phyloP scores from a whole-genome alignment of 1,284 basidiomycete species.

The Takashimella koratensis region DNA sequence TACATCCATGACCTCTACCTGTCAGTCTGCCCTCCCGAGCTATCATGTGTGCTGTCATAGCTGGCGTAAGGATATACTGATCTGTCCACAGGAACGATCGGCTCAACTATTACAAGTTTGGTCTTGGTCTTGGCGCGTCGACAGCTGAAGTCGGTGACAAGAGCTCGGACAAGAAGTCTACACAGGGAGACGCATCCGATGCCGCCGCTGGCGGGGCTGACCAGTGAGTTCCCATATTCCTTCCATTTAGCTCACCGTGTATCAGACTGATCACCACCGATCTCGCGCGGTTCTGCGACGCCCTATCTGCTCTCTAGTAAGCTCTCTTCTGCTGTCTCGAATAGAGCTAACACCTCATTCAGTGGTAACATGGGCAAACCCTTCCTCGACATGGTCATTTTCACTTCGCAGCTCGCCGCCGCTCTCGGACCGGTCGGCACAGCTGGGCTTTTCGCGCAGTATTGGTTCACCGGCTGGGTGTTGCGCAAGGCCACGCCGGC shows the following conservation, averaged over 20 bases:
- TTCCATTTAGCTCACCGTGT: conserved; percentile 31
- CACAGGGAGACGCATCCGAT: conserved; percentile 49
- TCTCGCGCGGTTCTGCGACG: conserved; percentile 84
- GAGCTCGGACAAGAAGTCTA: conserved; percentile 19
- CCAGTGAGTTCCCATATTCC: conserved; percentile 51
- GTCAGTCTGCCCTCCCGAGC: conserved; percentile 50
- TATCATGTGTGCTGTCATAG: background rate
- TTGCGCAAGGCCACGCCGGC: conserved; percentile 84
- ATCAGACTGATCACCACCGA: conserved; percentile 81
- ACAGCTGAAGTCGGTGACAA: conserved; percentile 1
- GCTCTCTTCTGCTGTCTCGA: conserved; percentile 33
- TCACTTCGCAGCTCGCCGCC: conserved; percentile 84
- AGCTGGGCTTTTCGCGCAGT: conserved; percentile 73
- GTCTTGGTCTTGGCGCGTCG: conserved; percentile 47
- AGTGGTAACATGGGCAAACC: conserved; percentile 84
- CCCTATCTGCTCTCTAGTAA: conserved; percentile 82
- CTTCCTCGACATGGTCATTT: conserved; percentile 83
- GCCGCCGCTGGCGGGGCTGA: conserved; percentile 66
- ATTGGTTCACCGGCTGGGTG: conserved; percentile 78
- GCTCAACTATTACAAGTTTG: conserved; percentile 56
- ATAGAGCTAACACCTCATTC: conserved; percentile 3
- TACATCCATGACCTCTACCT: conserved; percentile 93
- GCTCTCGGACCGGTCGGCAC: conserved; percentile 76
- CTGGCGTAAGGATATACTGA: conserved; percentile 1
- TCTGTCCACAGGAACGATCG: conserved; percentile 43